A percentile compares a stretch with the other conserved stretches of the same genome.
These are phyloP conservation scores for Oryza rufipogon DNA, from an alignment of 176 grass and related monocot genomes.

Conservation along the genomic window DNA sequence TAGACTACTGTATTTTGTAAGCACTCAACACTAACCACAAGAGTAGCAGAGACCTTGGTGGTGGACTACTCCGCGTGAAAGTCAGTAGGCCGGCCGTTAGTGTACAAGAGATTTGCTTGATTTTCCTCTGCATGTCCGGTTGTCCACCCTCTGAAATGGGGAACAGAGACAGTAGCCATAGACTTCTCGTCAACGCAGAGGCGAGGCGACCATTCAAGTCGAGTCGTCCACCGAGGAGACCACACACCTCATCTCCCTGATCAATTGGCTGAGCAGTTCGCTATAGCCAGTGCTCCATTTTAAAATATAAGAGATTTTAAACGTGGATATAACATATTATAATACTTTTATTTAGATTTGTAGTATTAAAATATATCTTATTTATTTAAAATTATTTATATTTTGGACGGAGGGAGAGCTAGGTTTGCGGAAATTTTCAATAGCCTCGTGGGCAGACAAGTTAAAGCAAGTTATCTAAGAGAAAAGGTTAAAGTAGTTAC, in stretches of 20 bases:
- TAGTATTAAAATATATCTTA: no score
- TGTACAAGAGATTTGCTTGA: not conserved
- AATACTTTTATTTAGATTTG: no score
- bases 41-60: not conserved
- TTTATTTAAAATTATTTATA: no score
- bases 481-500: no score
- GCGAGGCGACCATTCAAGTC: conserved; percentile 10
- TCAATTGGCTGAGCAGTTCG: not conserved
- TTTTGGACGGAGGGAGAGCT: no score
- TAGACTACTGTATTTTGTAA: no score
- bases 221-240: not conserved
- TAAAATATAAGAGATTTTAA: no score
- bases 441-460: no score
- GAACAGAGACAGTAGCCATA: conserved; percentile 18
- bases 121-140: not conserved
- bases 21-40: not conserved
- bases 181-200: conserved; percentile 30
- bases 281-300: no score
- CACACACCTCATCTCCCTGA: not conserved
- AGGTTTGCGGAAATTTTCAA: not conserved
- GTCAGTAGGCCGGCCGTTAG: no score
- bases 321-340: no score
- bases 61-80: conserved; percentile 32
- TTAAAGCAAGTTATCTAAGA: no score
- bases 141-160: not conserved